Conservation (phyloP, 441 rosid genomes). For the Syzygium malaccense region DNA sequence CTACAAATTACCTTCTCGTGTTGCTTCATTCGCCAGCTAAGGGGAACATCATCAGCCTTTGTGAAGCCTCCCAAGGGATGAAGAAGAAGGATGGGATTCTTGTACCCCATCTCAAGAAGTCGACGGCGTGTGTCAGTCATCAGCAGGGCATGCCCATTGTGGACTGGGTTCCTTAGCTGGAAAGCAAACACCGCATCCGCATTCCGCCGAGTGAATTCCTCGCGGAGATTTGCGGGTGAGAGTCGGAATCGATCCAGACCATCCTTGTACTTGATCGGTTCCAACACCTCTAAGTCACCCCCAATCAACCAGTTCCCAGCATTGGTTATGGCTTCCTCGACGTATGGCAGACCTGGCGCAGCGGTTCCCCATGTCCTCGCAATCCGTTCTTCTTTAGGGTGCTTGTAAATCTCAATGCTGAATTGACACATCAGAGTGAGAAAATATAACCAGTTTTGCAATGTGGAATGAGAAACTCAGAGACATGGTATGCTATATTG, state of each 20-base stretch:
- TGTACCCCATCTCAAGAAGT: conserved; percentile 88
- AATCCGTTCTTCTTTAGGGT: conserved; percentile 86
- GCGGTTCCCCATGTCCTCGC: conserved; percentile 97
- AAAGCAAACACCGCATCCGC: conserved; percentile 98
- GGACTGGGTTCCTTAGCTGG: conserved; percentile 96
- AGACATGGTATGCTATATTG: neutral
- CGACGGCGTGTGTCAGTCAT: conserved; percentile 88
- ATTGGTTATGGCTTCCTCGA: conserved; percentile 51
- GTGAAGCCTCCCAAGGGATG: conserved; percentile 96
- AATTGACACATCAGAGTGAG: conserved; percentile 2
- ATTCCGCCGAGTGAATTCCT: conserved; percentile 65
- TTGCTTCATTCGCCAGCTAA: conserved; percentile 90
- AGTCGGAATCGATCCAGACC: conserved; percentile 81
- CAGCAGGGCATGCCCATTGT: conserved; percentile 87
- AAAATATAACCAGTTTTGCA: neutral
- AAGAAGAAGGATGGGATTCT: conserved; percentile 87
- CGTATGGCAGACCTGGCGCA: conserved; percentile 83
- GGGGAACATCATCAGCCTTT: conserved; percentile 95
- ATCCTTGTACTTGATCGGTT: conserved; percentile 74
- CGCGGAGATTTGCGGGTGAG: conserved; percentile 70
- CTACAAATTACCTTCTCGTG: conserved; percentile 66
- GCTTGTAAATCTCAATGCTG: conserved; percentile 93
- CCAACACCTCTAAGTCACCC: conserved; percentile 81
- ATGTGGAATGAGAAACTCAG: neutral
- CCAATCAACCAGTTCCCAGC: conserved; percentile 93